Base-by-base conservation (phyloP, 225 moss, liverwort and hornwort genomes). In the Marchantia paleacea region DNA sequence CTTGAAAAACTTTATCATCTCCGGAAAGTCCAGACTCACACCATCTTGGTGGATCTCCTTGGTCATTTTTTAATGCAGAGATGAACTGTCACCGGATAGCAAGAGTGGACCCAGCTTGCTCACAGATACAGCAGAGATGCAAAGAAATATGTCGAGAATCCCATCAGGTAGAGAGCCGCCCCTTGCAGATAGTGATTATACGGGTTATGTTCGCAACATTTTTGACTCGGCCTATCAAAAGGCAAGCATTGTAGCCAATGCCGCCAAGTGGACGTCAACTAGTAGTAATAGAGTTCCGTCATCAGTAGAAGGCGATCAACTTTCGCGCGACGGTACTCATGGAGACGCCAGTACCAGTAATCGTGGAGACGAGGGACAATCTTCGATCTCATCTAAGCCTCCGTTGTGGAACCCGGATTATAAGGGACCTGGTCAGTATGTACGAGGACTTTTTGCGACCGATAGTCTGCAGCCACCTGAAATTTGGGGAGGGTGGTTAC, bases 221-320 rank as follows among this genome's bases (percentile, higher is more conserved):
- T 83, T 87, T 84, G 87, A 82, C 71, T 85, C 87, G 74, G 87
- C 87, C 39, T 75, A 82, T 22, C 78, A 82, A 28, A 84, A 76
- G 77, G 87, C 87, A 51, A 87, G 80, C 85, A 79, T 29, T 47
- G 85, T 85, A 12, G 78, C 77, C 18, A 82, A 71, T 65, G 60
- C 78, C 52, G 61, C 82, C 81, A 84, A 48, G 55, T 87, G 87
- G 87, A 85, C 80, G 52, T 80, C 84, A 16, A 71, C 48, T 49
- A 70, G 50, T 73, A n/a, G 54, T 77, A 31, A 30, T 70, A 76
- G 76, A 39, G 19, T 57, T 69, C 8, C 66, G 72, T 20, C 63
- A 30, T 63, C 70, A 80, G 50, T 82, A 81, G 74, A 29, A 64
- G 64, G n/a, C 11, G n/a, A 64, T 64, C 64, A 64, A 0, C n/a